A percentile compares a stretch with the other conserved stretches of the same genome.
phyloP scores from a whole-genome alignment of 257 asterid species.

The Ballota nigra region DNA sequence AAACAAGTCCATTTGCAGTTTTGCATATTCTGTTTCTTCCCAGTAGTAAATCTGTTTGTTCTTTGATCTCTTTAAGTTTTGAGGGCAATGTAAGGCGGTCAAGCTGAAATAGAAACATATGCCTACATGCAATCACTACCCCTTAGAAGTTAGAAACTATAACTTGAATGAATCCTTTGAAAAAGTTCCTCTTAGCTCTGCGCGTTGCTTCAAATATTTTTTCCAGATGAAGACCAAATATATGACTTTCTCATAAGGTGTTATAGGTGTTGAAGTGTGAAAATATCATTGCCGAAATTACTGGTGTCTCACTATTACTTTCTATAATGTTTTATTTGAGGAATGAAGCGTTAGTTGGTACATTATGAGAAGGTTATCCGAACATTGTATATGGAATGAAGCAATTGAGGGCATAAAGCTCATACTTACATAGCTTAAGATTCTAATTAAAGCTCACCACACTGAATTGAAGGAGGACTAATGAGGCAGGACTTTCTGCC shows the following conservation, averaged over 20 bases:
- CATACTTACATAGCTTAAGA: neutral
- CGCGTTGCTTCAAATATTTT: no score
- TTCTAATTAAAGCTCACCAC: neutral
- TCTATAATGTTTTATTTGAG: neutral
- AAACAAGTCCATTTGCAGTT: slow-evolving; percentile 2
- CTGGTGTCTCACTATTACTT: neutral
- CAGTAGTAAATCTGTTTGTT: neutral
- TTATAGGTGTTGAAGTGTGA: neutral
- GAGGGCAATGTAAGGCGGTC: neutral
- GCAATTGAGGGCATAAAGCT: neutral
- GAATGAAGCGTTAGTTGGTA: neutral
- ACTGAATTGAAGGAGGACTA: neutral
- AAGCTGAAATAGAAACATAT: slow-evolving; percentile 2
- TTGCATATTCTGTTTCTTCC: slow-evolving; percentile 1
- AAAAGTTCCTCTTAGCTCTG: no score
- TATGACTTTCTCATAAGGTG: no score
- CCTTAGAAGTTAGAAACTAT: neutral
- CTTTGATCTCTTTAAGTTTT: neutral
- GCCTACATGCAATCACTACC: neutral
- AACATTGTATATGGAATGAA: neutral
- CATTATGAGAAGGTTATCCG: neutral
- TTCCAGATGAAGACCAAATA: no score
- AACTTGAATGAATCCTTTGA: neutral
- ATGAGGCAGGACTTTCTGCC: neutral
- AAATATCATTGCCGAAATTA: neutral